phyloP scores from a whole-genome alignment of 2,329 filamentous ascomycete species.

The Aspergillus neotritici region DNA sequence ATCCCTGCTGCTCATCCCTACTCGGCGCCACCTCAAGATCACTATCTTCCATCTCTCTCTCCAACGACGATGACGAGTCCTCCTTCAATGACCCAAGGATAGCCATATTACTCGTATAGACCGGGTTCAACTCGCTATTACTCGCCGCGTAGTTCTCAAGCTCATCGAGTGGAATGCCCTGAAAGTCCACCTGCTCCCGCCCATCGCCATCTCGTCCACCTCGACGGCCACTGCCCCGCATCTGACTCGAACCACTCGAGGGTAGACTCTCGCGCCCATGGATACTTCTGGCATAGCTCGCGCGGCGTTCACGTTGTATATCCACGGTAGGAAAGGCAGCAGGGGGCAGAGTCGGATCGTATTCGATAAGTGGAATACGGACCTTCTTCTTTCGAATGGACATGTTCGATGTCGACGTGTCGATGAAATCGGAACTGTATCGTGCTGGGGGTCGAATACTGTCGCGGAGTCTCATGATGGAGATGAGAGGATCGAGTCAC shows the following conservation, averaged over 20 bases:
- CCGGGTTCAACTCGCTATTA: constrained; percentile 24
- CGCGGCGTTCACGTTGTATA: constrained; percentile 2
- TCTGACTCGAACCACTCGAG: too few species aligned
- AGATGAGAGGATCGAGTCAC: not conserved
- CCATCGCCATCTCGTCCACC: not conserved
- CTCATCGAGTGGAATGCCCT: constrained; percentile 9
- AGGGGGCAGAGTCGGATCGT: constrained; percentile 35
- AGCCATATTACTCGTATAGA: constrained; percentile 26
- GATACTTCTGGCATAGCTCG: too few species aligned
- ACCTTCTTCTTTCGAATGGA: constrained; percentile 9
- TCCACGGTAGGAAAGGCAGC: constrained; percentile 40
- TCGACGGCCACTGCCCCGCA: not conserved
- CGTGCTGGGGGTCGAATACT: constrained; percentile 26
- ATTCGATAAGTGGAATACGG: constrained; percentile 23
- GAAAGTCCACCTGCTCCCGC: constrained; percentile 1
- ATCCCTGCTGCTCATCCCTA: not conserved
- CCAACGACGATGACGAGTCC: not conserved
- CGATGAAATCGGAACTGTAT: constrained; percentile 23
- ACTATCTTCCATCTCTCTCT: constrained; percentile 17
- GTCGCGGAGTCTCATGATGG: constrained; percentile 29
- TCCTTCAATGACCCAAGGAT: constrained; percentile 10
- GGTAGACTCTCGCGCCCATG: not conserved
- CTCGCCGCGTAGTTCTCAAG: constrained; percentile 22
- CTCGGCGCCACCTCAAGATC: constrained; percentile 11
- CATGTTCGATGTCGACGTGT: constrained; percentile 10